Evolutionary conservation across 345 rosid species (phyloP).

Genomic region (Brassica carinata): DNA sequence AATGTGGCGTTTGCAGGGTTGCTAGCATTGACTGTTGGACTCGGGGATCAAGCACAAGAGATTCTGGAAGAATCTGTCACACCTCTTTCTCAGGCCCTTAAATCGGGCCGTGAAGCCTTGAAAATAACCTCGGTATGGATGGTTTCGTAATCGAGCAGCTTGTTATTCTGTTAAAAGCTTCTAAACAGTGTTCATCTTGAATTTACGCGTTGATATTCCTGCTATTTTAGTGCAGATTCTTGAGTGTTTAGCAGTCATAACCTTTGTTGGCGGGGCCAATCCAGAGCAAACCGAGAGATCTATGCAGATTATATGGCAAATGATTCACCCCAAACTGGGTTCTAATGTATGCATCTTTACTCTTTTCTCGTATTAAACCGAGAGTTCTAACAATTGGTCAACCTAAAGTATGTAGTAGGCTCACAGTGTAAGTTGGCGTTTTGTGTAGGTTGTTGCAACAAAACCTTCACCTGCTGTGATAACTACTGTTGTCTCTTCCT

Average conservation of each 20-base stretch:
- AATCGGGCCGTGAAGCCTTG: constrained; percentile 55
- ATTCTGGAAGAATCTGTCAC: constrained; percentile 64
- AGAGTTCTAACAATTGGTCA: not conserved
- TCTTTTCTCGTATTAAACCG: constrained; percentile 15
- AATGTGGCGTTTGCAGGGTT: constrained; percentile 52
- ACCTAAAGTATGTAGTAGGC: not conserved
- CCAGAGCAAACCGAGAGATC: constrained; percentile 74
- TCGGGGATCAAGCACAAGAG: constrained; percentile 60
- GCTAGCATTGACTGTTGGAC: constrained; percentile 81
- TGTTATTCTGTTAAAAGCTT: not conserved
- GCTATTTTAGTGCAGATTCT: constrained; percentile 49
- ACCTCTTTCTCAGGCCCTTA: constrained; percentile 70
- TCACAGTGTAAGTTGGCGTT: not conserved
- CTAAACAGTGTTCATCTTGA: not conserved
- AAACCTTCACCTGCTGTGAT: constrained; percentile 61
- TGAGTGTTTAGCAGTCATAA: constrained; percentile 81
- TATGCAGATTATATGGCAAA: constrained; percentile 88
- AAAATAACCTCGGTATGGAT: constrained; percentile 58
- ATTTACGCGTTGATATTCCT: not conserved
- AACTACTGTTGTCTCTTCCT: constrained; percentile 77
- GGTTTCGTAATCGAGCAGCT: not conserved
- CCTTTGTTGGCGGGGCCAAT: constrained; percentile 74
- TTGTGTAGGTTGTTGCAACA: constrained; percentile 64
- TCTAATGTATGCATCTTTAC: constrained; percentile 64
- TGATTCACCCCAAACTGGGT: constrained; percentile 79